Base-by-base conservation (phyloP, 345 rosid species). In the Turnera subulata region DNA sequence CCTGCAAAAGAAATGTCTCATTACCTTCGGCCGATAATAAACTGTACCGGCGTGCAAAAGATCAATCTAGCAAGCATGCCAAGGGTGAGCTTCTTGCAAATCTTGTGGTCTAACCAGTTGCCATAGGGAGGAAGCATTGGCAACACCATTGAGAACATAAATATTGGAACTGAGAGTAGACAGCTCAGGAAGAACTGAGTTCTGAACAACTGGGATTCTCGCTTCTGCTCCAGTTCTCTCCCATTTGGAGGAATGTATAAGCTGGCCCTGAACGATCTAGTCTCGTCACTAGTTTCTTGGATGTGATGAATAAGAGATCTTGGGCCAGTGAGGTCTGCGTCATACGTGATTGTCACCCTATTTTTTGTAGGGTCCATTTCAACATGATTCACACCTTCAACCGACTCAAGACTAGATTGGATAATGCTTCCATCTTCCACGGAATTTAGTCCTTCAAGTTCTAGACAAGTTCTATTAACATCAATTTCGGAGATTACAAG, bases 11-110 rank as follows among this genome's bases (percentile, higher is more conserved):
- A 38, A 22, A 38, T 66, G 42, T 42, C n/a, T 38, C 18, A 60
- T 48, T 77, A 85, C 92, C 92, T 82, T 69, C 68, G 64, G 38
- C 92, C 92, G 55, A 82, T 58, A 48, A 82, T 53, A 61, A 85
- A 85, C 76, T 85, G 92, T 65, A 85, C 88, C 13, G 92, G 88
- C 0, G 88, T 78, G 73, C 92, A 82, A 47, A 85, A 69, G 24
- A 85, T 71, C 92, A 86, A 80, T 58, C 88, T 72, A 57, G 82
- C 74, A 55, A 82, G 72, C 77, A 80, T 73, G 50, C 92, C 92
- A 25, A 80, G 32, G 19, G 80, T 77, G 53, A 85, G 75, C 78
- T 64, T 69, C 29, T 78, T 76, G 68, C 71, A 67, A 51, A 85
- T 65, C 66, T 56, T 82, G 73, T 62, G 59, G 22, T 75, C 77